Evolutionary conservation across 768 basidiomycete genomes (phyloP).

Genomic region (Rhizopogon vinicolor): DNA sequence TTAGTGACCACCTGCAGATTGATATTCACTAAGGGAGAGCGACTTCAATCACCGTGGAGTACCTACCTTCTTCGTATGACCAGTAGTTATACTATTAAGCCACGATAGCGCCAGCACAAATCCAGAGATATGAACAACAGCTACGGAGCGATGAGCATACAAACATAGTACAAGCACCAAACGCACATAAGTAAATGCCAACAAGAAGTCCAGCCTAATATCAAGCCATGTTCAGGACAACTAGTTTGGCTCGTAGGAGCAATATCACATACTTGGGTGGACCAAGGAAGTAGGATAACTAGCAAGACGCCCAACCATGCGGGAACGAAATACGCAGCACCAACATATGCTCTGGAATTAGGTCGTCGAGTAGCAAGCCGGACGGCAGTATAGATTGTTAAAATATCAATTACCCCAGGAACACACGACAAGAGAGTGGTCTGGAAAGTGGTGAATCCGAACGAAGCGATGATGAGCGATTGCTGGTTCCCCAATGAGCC

Average conservation of each 20-base stretch:
- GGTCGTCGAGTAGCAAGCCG: conserved; percentile 43
- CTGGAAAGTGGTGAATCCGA: conserved; percentile 55
- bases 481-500: conserved; percentile 57
- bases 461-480: conserved; percentile 54
- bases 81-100: conserved; percentile 54
- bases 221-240: background rate
- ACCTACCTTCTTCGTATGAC: conserved; percentile 56
- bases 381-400: conserved; percentile 61
- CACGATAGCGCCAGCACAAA: conserved; percentile 51
- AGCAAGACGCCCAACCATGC: conserved; percentile 56
- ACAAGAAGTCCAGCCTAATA: conserved; percentile 31
- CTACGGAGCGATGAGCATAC: background rate
- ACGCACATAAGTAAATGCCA: conserved; percentile 45
- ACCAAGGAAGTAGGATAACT: conserved; percentile 55
- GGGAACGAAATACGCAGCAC: conserved; percentile 50
- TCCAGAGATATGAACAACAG: conserved; percentile 36
- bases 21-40: background rate
- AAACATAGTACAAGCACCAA: background rate
- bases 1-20: conserved; percentile 39
- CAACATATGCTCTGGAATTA: conserved; percentile 53
- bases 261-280: conserved; percentile 51
- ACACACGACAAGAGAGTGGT: conserved; percentile 63
- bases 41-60: conserved; percentile 7
- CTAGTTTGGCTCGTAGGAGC: conserved; percentile 1
- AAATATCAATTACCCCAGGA: conserved; percentile 53